Conservation (phyloP, 768 basidiomycete genomes). For the Xerocomus brunneocitrinus region DNA sequence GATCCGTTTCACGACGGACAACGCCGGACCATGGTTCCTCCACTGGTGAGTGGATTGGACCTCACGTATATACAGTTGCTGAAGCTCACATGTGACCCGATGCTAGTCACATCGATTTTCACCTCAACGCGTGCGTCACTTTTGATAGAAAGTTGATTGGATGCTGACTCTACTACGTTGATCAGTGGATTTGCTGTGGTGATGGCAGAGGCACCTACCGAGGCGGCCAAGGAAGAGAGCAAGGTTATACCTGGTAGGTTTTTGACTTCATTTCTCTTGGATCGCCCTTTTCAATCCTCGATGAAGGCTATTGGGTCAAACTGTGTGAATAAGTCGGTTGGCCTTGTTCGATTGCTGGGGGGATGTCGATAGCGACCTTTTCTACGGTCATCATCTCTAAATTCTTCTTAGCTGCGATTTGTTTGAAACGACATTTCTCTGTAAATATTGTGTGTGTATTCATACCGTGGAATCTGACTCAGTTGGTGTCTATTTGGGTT, state of each 20-base stretch:
- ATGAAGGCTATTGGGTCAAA: no score
- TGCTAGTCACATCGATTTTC: slow-evolving; percentile 21
- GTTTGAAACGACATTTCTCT: no score
- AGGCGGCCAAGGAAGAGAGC: slow-evolving; percentile 7
- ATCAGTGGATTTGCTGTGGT: slow-evolving; percentile 22
- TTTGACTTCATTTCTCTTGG: no score
- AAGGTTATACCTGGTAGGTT: slow-evolving; percentile 19
- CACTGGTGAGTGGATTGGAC: slow-evolving; percentile 15
- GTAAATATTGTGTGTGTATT: no score
- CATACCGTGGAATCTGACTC: background rate
- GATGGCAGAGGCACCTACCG: slow-evolving; percentile 22
- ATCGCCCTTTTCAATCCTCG: no score
- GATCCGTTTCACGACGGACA: slow-evolving; percentile 61
- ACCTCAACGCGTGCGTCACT: slow-evolving; percentile 15
- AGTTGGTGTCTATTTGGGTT: background rate
- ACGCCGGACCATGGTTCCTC: slow-evolving; percentile 36
- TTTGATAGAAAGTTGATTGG: background rate
- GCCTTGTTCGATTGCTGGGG: no score
- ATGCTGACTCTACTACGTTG: no score
- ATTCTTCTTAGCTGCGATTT: no score
- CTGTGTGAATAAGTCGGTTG: no score
- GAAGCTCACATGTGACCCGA: background rate
- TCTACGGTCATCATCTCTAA: no score
- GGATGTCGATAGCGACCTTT: no score
- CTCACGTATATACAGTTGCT: no score